Percentiles rank a stretch among this genome's conserved stretches.
These are phyloP conservation scores for Cardamine resedifolia DNA, from an alignment of 345 rosid genomes.

Conservation along the genomic window DNA sequence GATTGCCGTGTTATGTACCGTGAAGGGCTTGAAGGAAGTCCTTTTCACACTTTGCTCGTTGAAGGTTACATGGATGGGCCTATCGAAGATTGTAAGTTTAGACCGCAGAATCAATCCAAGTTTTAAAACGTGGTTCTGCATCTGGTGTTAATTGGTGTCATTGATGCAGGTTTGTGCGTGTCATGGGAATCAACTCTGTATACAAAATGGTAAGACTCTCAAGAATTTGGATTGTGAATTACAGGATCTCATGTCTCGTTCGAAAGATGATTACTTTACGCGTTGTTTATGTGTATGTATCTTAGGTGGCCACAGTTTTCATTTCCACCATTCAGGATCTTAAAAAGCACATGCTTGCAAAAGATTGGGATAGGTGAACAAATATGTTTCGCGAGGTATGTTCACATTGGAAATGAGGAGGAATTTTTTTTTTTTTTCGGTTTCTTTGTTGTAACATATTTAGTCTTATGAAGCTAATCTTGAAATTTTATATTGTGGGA, in stretches of 20 bases:
- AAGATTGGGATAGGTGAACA: constrained; percentile 70
- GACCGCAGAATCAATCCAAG: background rate
- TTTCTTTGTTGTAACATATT: constrained; percentile 11
- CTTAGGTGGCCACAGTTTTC: constrained; percentile 88
- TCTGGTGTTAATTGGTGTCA: background rate
- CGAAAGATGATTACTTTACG: background rate
- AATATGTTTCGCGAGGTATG: constrained; percentile 69
- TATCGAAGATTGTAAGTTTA: constrained; percentile 65
- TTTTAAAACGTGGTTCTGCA: background rate
- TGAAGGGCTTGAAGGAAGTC: constrained; percentile 83
- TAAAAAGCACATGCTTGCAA: constrained; percentile 52
- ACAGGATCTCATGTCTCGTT: background rate
- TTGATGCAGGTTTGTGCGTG: constrained; percentile 36
- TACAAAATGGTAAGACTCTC: constrained; percentile 31
- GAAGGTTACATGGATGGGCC: constrained; percentile 97
- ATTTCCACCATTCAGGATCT: constrained; percentile 71
- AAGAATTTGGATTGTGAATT: background rate
- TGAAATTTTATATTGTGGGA: constrained; percentile 44
- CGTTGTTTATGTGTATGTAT: background rate
- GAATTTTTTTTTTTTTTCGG: background rate
- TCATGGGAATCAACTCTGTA: constrained; percentile 38
- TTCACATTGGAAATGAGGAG: background rate
- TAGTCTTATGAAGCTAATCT: constrained; percentile 32
- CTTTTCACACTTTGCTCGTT: constrained; percentile 80
- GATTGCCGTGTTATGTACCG: constrained; percentile 93